Evolutionary conservation across 1,284 basidiomycete species (phyloP).

Genomic region (Sphaerobolus stellatus): DNA sequence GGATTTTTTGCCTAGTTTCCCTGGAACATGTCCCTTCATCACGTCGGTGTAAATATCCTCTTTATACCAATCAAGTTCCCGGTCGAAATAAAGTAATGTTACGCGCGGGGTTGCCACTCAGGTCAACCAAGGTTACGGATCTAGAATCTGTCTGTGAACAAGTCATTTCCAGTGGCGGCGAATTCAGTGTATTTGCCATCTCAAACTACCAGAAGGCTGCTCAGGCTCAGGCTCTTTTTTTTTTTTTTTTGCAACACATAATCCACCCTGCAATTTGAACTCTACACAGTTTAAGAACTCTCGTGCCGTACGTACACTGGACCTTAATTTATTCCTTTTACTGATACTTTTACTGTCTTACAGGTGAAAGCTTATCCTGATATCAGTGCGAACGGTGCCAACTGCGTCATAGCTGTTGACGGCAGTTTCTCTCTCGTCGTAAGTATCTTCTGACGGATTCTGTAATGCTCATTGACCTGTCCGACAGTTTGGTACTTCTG

Average conservation of each 20-base stretch:
- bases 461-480: slow-evolving; percentile 23
- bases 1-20: slow-evolving; percentile 54
- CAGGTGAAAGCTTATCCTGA: slow-evolving; percentile 21
- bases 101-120: slow-evolving; percentile 45
- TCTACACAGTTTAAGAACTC: slow-evolving; percentile 30
- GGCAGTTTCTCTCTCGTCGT: slow-evolving; percentile 14
- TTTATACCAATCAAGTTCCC: background rate
- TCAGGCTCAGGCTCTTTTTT: slow-evolving; percentile 26
- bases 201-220: slow-evolving; percentile 37
- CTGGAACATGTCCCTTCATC: slow-evolving; percentile 55
- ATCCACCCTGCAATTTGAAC: slow-evolving; percentile 29
- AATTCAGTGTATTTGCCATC: slow-evolving; percentile 35
- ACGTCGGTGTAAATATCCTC: slow-evolving; percentile 48
- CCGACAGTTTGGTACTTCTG: slow-evolving; percentile 36
- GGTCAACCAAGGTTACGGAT: slow-evolving; percentile 40
- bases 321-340: slow-evolving; percentile 1
- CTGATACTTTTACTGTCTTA: background rate
- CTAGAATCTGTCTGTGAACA: slow-evolving; percentile 40
- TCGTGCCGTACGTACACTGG: slow-evolving; percentile 22
- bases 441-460: background rate
- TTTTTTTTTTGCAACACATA: slow-evolving; percentile 33
- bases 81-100: background rate
- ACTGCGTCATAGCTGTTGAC: slow-evolving; percentile 23
- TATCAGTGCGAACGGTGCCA: slow-evolving; percentile 23
- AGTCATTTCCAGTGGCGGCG: slow-evolving; percentile 47